phyloP scores from a whole-genome alignment of 179 eudicot species.

The Actinidia polygama region DNA sequence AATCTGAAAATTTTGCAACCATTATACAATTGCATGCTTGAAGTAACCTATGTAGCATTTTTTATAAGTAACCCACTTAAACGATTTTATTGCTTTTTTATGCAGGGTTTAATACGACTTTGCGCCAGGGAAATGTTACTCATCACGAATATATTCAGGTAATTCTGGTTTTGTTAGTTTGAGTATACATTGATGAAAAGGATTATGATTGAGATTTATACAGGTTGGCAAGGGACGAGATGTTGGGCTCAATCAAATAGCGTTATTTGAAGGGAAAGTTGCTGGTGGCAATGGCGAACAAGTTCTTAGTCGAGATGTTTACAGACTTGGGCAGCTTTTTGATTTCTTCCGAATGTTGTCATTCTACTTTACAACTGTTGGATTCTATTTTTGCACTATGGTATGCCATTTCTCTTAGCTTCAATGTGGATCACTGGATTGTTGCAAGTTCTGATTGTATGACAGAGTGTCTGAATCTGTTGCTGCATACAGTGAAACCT shows the following conservation, averaged over 20 bases:
- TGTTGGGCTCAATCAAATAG: constrained; percentile 98
- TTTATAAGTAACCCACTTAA: constrained; percentile 2
- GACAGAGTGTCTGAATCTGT: neutral
- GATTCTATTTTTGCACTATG: constrained; percentile 97
- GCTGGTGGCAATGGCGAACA: constrained; percentile 99
- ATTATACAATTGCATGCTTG: too few relatives aligned
- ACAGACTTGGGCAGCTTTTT: constrained; percentile 96
- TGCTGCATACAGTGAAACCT: neutral
- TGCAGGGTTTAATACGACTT: constrained; percentile 96
- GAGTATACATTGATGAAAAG: neutral
- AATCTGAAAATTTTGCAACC: neutral
- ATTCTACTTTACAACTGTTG: constrained; percentile 94
- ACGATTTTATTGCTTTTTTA: neutral
- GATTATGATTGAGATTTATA: constrained; percentile 24
- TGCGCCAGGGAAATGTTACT: constrained; percentile 96
- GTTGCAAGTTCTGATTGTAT: neutral
- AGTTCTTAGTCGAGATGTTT: constrained; percentile 97
- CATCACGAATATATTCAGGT: constrained; percentile 99
- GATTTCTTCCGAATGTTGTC: constrained; percentile 98
- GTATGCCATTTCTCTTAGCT: constrained; percentile 43
- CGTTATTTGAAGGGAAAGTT: constrained; percentile 98
- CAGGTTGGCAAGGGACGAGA: constrained; percentile 99
- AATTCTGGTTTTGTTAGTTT: constrained; percentile 19
- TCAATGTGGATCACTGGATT: neutral
- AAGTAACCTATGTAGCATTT: neutral